These are phyloP conservation scores for Aspergillus baeticus DNA, from an alignment of 495 filamentous ascomycete genomes.

Conservation along the genomic window DNA sequence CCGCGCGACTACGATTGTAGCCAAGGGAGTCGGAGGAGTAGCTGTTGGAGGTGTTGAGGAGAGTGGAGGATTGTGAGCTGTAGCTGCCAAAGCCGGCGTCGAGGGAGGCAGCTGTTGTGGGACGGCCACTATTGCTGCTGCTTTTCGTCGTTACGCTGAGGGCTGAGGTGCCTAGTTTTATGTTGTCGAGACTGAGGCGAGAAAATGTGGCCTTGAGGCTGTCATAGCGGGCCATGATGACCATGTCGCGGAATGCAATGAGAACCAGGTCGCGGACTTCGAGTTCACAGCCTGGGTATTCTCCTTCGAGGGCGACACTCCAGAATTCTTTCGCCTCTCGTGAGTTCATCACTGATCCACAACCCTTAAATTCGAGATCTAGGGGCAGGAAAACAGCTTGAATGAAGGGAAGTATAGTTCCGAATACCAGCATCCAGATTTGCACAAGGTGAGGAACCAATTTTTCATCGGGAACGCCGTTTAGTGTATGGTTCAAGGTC, in stretches of 20 bases:
- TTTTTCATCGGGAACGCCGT: slow-evolving; percentile 74
- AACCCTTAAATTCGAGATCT: slow-evolving; percentile 89
- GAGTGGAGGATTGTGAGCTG: slow-evolving; percentile 70
- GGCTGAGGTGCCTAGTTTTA: slow-evolving; percentile 58
- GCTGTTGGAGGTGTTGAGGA: slow-evolving; percentile 59
- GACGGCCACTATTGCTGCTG: slow-evolving; percentile 50
- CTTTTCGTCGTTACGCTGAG: slow-evolving; percentile 48
- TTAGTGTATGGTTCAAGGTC: slow-evolving; percentile 78
- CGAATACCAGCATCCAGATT: slow-evolving; percentile 90
- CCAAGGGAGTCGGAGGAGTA: slow-evolving; percentile 47
- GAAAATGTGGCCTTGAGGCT: slow-evolving; percentile 87
- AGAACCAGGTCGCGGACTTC: slow-evolving; percentile 88
- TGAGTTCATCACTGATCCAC: slow-evolving; percentile 69
- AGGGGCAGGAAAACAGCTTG: slow-evolving; percentile 95
- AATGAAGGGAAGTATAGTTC: slow-evolving; percentile 85
- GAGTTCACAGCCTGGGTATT: slow-evolving; percentile 51
- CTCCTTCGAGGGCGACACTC: slow-evolving; percentile 48
- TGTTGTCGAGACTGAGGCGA: slow-evolving; percentile 77
- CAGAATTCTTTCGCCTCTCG: slow-evolving; percentile 87
- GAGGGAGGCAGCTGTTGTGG: slow-evolving; percentile 68
- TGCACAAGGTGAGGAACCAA: slow-evolving; percentile 85
- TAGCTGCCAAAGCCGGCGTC: slow-evolving; percentile 70
- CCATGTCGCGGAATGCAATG: slow-evolving; percentile 82
- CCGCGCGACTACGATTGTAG: slow-evolving; percentile 64
- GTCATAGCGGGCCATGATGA: slow-evolving; percentile 84